Conservation (phyloP, 2,329 filamentous ascomycete genomes). For the Alternaria consortialis region DNA sequence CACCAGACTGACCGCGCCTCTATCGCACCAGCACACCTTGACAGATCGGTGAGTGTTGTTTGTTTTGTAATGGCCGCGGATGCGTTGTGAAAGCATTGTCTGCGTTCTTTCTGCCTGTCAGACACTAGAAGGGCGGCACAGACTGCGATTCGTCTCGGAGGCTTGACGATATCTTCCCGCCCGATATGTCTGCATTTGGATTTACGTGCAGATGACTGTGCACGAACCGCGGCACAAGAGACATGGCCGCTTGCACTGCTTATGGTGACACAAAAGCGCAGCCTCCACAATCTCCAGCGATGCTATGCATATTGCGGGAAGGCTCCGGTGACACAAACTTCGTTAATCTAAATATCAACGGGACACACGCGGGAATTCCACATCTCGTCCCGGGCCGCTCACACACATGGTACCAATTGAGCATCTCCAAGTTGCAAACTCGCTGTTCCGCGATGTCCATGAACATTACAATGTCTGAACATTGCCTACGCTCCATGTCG, state of each 20-base stretch:
- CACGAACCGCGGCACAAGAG: constrained; percentile 26
- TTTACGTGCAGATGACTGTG: constrained; percentile 33
- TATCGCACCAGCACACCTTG: constrained; percentile 12
- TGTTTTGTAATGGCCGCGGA: constrained; percentile 10
- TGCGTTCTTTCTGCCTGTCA: constrained; percentile 22
- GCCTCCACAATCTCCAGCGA: constrained; percentile 29
- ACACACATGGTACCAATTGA: constrained; percentile 36
- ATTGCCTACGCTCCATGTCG: constrained; percentile 20
- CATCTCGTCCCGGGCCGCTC: constrained; percentile 47
- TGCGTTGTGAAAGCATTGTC: constrained; percentile 7
- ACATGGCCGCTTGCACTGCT: constrained; percentile 17
- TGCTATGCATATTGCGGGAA: constrained; percentile 36
- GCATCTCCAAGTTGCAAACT: constrained; percentile 30
- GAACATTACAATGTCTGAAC: constrained; percentile 17
- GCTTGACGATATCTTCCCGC: constrained; percentile 30
- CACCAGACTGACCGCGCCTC: constrained; percentile 18
- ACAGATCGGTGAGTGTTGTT: constrained; percentile 27
- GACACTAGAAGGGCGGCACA: constrained; percentile 28
- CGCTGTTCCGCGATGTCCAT: constrained; percentile 18
- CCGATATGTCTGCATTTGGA: constrained; percentile 32
- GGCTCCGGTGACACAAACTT: constrained; percentile 38
- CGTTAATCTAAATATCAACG: constrained; percentile 45
- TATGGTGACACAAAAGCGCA: constrained; percentile 27
- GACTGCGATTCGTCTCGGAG: constrained; percentile 22
- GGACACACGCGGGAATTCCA: constrained; percentile 37